Evolutionary conservation across 352 stramenopile genomes (phyloP), one percentile per base, ranked within the genome.

Genomic region (Phytophthora colocasiae): DNA sequence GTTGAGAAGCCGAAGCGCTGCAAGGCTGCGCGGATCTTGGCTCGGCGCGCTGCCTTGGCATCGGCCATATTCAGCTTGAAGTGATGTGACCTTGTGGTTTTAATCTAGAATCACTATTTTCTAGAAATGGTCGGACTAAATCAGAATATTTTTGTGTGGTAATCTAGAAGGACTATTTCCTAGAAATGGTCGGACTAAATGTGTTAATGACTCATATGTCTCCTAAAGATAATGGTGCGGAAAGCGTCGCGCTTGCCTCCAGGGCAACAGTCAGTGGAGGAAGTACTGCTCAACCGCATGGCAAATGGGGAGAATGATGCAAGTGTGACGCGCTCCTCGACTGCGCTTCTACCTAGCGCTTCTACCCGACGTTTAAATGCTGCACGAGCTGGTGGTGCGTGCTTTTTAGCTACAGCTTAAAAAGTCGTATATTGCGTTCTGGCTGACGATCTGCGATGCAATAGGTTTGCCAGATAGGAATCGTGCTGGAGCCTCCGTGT

Each of bases 231-330:
- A 10, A 92, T 94, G 83, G 82, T 91, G 63, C 76, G 82, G 4
- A 89, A 86, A 53, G 72, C 77, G 19, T 79, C 76, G 15, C 73
- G 72, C 0, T 73, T 94, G 51, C 63, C 77, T n/a, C 75, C 85
- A 4, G 78, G 72, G 34, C 66, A 69, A 55, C 86, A 70, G 63
- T 91, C 82, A 3, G 66, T 94, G 39, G 86, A 94, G 59, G 83
- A 94, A 56, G 69, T 94, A 17, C 36, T 94, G 44, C 65, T 92
- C 9, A 60, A 78, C 15, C 79, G 86, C 11, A 71, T 87, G 36
- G 75, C 71, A 4, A 75, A 71, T 58, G 56, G 45, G 12, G 45
- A 56, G 6, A 66, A 26, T 2, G 47, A 53, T 17, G 39, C 46
- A 24, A 12, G 6, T 10, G 34, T 29, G 27, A 29, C 4, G 7